Base-by-base conservation (phyloP, 225 moss, liverwort and hornwort species). In the Ulota crispa region DNA sequence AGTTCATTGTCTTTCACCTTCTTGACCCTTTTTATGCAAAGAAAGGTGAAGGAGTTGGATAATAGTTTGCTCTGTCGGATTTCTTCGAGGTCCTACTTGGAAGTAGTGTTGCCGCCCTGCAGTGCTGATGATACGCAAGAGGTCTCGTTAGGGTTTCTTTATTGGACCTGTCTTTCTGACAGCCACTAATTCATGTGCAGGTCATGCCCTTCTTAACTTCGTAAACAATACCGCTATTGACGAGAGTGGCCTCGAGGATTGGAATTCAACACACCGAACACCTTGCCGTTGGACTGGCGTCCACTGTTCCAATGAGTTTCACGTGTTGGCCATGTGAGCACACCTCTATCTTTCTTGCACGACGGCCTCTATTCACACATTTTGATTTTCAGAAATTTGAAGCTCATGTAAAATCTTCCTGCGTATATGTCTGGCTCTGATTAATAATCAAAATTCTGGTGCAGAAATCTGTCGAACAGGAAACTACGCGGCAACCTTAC, bases 211-310 rank as follows among this genome's bases (percentile, higher is more conserved):
- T 71, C 85, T 86, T 76, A 84, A 86, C 75, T 91, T 88, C 41
- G 81, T 85, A 16, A 31, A 68, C 50, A 91, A 86, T 83, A 67
- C 82, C 39, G 53, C 70, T 56, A 78, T 67, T 57, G 26, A 64
- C 26, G 55, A 57, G 43, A 82, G 76, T 78, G 84, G 71, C 70
- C 82, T 86, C 8, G 60, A 79, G 67, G 77, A 86, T 74, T 91
- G 90, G 90, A 83, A 88, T 70, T 64, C 72, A 43, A 75, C 75
- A 24, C 84, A 88, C 70, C 78, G 36, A 75, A 88, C 88, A 75
- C 90, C 90, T 71, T 91, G 90, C 86, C 69, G 56, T n/a, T 91
- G 90, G 90, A 85, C 83, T 66, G 90, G 90, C 70, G 85, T 91
- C 43, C 75, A 86, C 41, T 91, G 90, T 55, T 86, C 88, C 63